Evolutionary conservation across 768 basidiomycete genomes (phyloP), one percentile per base, ranked within the genome.

Genomic region (Hydnum rufescens): DNA sequence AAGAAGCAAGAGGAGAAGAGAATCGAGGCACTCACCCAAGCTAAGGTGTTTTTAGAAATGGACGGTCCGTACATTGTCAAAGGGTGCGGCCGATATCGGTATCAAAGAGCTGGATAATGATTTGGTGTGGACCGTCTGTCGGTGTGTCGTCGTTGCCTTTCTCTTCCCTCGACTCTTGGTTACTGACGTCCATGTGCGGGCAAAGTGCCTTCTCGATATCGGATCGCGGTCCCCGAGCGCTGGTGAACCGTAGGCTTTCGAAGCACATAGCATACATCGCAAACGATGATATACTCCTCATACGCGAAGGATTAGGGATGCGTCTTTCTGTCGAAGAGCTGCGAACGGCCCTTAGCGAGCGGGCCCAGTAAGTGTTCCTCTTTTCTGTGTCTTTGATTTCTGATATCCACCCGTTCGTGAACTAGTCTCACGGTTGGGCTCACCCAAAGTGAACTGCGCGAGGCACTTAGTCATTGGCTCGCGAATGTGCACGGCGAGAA

Each of bases 281-380:
- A 1, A 62, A 68, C 48, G 86, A 89, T 57, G 86, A 89, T 60
- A 64, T 63, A 22, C 65, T 78, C n/a, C 65, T 88, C 39, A 58
- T 68, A 13, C 68, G 67, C 32, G 79, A 80, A 58, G 67, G 65
- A 29, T 58, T 65, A 30, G 67, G 68, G 1, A 62, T 64, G 23
- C 59, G 62, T 30, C 62, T 89, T 43, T 73, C 74, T 2, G 60
- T 66, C 19, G 66, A 67, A 3, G 80, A 80, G 57, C 66, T 86
- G 4, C 66, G 70, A 28, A 74, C 82, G 52, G 79, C 82, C 3
- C 68, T 88, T 13, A 68, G 73, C 54, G 84, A 86, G 62, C 77
- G 86, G 54, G 86, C 81, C 59, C 70, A 86, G 85, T 87, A 61
- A 61, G 82, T 70, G 22, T 6, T 5, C 16, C 34, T n/a, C 25